These are phyloP conservation scores for Syzygium grande DNA, from an alignment of 345 rosid genomes.

Conservation along the genomic window DNA sequence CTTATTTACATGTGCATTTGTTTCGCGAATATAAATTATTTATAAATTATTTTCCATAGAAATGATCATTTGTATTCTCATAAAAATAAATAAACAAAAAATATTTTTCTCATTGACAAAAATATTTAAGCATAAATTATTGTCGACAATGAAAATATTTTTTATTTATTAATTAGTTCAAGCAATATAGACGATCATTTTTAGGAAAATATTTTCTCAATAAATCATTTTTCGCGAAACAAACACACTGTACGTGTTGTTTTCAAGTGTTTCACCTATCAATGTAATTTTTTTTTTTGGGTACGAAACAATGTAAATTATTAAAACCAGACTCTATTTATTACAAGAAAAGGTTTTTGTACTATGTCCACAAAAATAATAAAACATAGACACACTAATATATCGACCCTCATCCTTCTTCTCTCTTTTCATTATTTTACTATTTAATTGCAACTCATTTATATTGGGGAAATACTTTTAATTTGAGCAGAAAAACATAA, in stretches of 20 bases:
- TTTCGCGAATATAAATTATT: not conserved
- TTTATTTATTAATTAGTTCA: not conserved
- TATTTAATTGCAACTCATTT: not conserved
- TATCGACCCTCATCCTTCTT: not conserved
- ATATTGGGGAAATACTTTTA: not conserved
- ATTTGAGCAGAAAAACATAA: not conserved
- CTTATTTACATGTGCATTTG: not conserved
- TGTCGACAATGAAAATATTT: not conserved
- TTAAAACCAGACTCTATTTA: not conserved
- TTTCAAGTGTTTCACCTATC: not conserved
- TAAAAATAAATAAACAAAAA: not conserved
- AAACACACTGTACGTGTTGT: no score
- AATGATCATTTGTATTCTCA: not conserved
- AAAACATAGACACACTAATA: not conserved
- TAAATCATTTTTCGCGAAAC: not conserved
- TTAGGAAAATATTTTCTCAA: not conserved
- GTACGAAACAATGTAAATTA: no score
- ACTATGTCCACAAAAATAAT: not conserved
- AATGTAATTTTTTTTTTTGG: no score
- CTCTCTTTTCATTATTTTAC: not conserved
- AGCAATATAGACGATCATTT: not conserved
- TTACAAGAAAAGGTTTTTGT: not conserved
- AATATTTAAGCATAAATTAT: not conserved
- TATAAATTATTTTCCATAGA: fast-evolving
- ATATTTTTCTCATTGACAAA: fast-evolving